Conservation (phyloP, 1,139 yeast species). For the Scheffersomyces lignicola region DNA sequence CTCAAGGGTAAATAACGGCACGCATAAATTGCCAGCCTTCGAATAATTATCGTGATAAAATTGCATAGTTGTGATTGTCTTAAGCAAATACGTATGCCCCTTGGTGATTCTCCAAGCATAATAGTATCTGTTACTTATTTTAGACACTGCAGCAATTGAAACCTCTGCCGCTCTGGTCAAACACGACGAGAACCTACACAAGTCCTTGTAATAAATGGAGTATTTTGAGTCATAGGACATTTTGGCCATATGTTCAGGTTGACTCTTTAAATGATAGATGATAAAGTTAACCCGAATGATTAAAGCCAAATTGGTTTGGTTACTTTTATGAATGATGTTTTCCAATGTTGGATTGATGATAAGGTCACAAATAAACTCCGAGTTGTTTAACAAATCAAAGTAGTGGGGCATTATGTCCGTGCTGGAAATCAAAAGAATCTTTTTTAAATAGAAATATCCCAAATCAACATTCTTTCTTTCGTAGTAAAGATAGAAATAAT, state of each 20-base stretch:
- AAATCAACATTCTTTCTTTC: slow-evolving; percentile 28
- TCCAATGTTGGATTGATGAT: slow-evolving; percentile 43
- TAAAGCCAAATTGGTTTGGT: slow-evolving; percentile 33
- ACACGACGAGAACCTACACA: slow-evolving; percentile 30
- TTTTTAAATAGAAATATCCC: slow-evolving; percentile 37
- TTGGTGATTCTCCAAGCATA: slow-evolving; percentile 54
- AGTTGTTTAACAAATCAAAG: slow-evolving; percentile 31
- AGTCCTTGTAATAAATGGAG: slow-evolving; percentile 18
- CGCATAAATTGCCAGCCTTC: slow-evolving; percentile 11
- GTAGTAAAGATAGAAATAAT: slow-evolving; percentile 41
- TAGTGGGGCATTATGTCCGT: slow-evolving; percentile 43
- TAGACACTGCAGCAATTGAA: slow-evolving; percentile 34
- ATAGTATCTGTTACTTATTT: slow-evolving; percentile 45
- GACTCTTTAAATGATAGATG: slow-evolving; percentile 17
- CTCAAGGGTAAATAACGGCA: slow-evolving; percentile 16
- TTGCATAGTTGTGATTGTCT: slow-evolving; percentile 25
- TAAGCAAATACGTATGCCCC: slow-evolving; percentile 36
- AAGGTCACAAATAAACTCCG: slow-evolving; percentile 37
- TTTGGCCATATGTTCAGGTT: slow-evolving; percentile 18
- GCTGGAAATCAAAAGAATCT: slow-evolving; percentile 29
- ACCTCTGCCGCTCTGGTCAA: slow-evolving; percentile 38
- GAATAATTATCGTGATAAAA: slow-evolving; percentile 28
- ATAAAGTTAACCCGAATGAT: slow-evolving; percentile 29
- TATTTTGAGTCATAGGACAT: slow-evolving; percentile 19
- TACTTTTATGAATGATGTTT: slow-evolving; percentile 38